Base-by-base conservation (phyloP, 352 stramenopile genomes). In the Phytophthora palmivora region DNA sequence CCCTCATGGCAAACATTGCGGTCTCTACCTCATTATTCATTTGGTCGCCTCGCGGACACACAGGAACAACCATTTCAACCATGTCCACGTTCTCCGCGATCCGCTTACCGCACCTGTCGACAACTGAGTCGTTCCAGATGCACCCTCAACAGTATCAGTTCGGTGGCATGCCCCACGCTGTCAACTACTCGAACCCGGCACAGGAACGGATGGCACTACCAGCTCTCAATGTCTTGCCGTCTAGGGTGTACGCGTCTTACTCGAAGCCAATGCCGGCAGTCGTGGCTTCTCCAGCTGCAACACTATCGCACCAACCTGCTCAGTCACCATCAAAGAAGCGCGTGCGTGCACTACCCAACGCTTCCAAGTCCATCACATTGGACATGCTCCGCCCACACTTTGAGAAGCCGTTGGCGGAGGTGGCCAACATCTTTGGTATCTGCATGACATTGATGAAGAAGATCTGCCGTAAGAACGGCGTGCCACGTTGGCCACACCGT, bases 371-470 rank as follows among this genome's bases (percentile, higher is more conserved):
- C 43, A 92, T 92, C 63, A 91, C 81, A 59, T 59, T 92, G 44
- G 74, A 83, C 48, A 69, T 91, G 67, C 63, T 92, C 8, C 83
- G 79, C 2, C 83, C 81, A 12, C 83, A 91, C 67, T 92, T 92
- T 47, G 83, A 92, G 53, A 87, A 86, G 64, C 84, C 84, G 45
- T 69, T 92, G 45, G 81, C 79, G 21, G 81, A 92, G 41, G 84
- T 88, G 64, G 79, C 81, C 19, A 77, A 70, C 43, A 80, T 91
- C 63, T 91, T 92, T 39, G 79, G 84, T 36, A 92, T 92, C 62
- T 92, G 84, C 64, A 89, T 88, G 82, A 92, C 84, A 54, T 67
- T 92, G 39, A 91, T 92, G 84, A 91, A 92, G 74, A 90, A 89
- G 68, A 91, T 91, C 59, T 92, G 84, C 73, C 79, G 84, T 48